Evolutionary conservation across 805 yeast species (phyloP), one percentile per base, ranked within the genome.

Genomic region (Komagataella pseudopastoris): DNA sequence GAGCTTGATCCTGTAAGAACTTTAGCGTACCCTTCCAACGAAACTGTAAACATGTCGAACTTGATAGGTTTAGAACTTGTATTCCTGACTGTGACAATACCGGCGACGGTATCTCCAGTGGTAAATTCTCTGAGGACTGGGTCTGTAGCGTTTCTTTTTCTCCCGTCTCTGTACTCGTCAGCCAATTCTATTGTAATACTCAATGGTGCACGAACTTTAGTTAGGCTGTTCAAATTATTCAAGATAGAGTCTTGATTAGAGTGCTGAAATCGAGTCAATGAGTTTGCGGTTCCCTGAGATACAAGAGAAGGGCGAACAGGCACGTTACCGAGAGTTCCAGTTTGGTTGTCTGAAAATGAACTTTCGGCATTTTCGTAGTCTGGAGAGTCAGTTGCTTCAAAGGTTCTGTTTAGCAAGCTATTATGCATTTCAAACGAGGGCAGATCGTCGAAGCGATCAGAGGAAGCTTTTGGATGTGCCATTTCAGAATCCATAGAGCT

Each of bases 361-460:
- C 6, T 12, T 6, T 2, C 8, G 23, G 47, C 2, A 18, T n/a
- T 6, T 16, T 45, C 24, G 23, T 45, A 17, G 24, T 18, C 24
- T 22, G 47, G 47, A 1, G 36, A 44, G 7, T 49, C 51, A 23
- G 49, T 55, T 8, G 52, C 53, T 23, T 59, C 60, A 3, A 59
- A 52, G 1, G 56, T 57, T 52, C 61, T 51, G 46, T 62, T 62
- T 46, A 62, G 51, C 52, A 62, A 48, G 47, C 56, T 72, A 56
- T 77, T 80, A 58, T 78, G 81, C 82, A 83, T 78, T 55, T 81
- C 85, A 58, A 81, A 83, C 0, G 86, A 80, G 0, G 88, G 88
- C 43, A 82, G 61, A 2, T 82, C 75, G 56, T 82, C 87, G 50
- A 65, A 16, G 47, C 17, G 39, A 30, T 30, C 39, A 10, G 14